Conservation (phyloP, 2,329 filamentous ascomycete genomes). For the Penicillium sp. region DNA sequence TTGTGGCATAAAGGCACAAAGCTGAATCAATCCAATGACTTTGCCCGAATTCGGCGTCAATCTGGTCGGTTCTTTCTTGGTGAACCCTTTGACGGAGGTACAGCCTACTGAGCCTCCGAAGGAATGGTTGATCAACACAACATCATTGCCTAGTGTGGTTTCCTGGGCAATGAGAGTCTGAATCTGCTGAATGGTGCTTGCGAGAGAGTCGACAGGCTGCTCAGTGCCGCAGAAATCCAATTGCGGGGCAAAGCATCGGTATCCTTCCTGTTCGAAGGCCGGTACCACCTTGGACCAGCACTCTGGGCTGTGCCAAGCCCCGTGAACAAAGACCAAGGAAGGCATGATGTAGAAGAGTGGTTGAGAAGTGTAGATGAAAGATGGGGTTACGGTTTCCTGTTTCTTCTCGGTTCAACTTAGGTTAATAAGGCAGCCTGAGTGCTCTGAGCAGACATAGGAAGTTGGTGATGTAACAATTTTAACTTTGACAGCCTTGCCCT, state of each 20-base stretch:
- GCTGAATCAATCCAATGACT: background rate
- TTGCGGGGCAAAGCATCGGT: conserved; percentile 9
- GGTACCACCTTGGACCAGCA: background rate
- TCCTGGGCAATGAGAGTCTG: background rate
- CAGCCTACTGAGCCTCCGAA: background rate
- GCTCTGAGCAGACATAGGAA: background rate
- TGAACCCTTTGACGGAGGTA: background rate
- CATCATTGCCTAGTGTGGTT: background rate
- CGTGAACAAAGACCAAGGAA: background rate
- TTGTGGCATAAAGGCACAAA: background rate
- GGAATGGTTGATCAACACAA: background rate
- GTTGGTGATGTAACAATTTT: background rate
- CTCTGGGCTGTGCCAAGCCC: background rate
- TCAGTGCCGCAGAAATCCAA: conserved; percentile 8
- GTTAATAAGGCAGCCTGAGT: background rate
- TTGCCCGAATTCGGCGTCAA: background rate
- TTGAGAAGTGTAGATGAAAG: background rate
- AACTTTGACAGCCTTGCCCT: background rate
- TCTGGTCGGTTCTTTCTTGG: background rate
- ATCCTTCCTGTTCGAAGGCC: background rate
- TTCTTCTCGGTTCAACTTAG: background rate
- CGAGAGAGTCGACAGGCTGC: conserved; percentile 3
- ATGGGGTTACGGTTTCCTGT: background rate
- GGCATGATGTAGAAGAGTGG: background rate
- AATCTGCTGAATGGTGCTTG: background rate